A percentile compares a stretch with the other conserved stretches of the same genome.
Conservation (phyloP, 148 eudicot species). For the Amaranthus palmeri region DNA sequence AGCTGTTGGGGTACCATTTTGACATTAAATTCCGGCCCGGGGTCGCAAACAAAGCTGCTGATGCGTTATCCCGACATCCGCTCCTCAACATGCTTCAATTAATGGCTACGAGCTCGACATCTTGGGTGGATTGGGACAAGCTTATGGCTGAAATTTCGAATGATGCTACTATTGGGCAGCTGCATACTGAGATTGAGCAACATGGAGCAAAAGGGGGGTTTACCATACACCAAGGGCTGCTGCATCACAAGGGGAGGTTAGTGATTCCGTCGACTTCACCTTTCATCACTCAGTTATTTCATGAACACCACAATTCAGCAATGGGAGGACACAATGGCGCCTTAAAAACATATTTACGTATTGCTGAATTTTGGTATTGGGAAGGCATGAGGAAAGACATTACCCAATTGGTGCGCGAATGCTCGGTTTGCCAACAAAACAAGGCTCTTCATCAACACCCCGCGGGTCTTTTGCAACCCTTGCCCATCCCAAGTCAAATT, state of each 20-base stretch:
- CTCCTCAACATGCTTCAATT: neutral
- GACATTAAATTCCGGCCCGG: neutral
- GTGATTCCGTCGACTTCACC: neutral
- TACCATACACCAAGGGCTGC: neutral
- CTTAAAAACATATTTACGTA: neutral
- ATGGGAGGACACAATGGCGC: neutral
- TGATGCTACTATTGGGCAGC: neutral
- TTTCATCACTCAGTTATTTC: neutral
- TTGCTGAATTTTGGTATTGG: neutral
- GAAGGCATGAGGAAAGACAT: neutral
- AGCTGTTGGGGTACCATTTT: slow-evolving; percentile 1
- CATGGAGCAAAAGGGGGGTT: neutral
- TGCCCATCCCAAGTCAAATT: neutral
- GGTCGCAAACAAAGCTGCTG: neutral
- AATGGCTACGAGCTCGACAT: neutral
- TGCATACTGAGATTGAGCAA: neutral
- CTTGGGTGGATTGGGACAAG: neutral
- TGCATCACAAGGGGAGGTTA: neutral
- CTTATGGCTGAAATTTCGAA: neutral
- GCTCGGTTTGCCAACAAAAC: neutral
- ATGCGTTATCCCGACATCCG: slow-evolving; percentile 3
- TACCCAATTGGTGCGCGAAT: neutral
- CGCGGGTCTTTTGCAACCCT: neutral
- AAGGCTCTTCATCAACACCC: neutral
- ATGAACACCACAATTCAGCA: neutral